A percentile compares a stretch with the other conserved stretches of the same genome.
These are phyloP conservation scores for Deinandra increscens DNA, from an alignment of 129 eudicot species.

Conservation along the genomic window DNA sequence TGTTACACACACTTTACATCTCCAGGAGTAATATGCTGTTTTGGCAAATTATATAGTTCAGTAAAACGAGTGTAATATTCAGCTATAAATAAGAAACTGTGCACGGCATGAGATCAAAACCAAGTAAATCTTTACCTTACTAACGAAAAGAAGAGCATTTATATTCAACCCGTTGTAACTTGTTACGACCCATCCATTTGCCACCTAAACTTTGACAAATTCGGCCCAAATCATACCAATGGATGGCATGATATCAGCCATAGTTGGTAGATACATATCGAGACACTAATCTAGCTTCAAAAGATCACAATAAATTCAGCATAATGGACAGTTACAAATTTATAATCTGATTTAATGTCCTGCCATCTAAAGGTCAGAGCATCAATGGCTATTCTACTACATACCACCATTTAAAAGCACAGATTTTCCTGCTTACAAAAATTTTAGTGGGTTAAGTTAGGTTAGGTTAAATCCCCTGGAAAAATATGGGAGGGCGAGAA, in stretches of 20 bases:
- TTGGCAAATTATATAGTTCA: background rate
- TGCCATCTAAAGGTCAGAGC: constrained; percentile 43
- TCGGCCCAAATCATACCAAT: constrained; percentile 10
- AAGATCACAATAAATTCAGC: constrained; percentile 26
- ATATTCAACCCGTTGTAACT: background rate
- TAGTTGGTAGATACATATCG: constrained; percentile 27
- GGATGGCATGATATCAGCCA: constrained; percentile 23
- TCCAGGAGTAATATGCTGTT: constrained; percentile 4
- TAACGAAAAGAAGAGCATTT: background rate
- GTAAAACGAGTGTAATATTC: background rate
- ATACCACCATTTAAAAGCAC: constrained; percentile 29
- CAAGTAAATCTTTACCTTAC: background rate
- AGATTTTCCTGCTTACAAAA: constrained; percentile 19
- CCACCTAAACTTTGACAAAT: background rate
- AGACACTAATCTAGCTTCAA: constrained; percentile 14
- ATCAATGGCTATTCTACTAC: constrained; percentile 45
- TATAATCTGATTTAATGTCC: constrained; percentile 24
- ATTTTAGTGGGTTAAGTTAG: background rate
- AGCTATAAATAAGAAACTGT: background rate
- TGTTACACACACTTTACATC: constrained; percentile 21
- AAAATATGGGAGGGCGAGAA: constrained; percentile 16
- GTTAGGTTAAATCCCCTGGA: constrained; percentile 44
- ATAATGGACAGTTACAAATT: constrained; percentile 31
- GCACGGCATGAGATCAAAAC: background rate
- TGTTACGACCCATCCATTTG: background rate